Evolutionary conservation across 495 filamentous ascomycete species (phyloP).

Genomic region (Collariella sp.): DNA sequence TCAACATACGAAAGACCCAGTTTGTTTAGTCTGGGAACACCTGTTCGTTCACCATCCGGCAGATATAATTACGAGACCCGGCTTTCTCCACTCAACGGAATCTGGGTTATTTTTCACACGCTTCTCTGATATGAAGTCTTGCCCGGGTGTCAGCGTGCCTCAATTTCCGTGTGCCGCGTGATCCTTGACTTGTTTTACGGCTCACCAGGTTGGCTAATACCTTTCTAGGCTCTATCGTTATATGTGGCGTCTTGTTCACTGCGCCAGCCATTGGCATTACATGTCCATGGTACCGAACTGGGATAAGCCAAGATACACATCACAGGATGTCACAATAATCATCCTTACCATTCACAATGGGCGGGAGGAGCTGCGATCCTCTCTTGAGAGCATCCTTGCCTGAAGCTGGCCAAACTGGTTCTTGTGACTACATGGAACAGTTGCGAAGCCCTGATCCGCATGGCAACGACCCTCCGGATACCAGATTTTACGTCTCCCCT

Average conservation of each 20-base stretch:
- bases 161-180: too few species aligned
- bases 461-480: conserved; percentile 36
- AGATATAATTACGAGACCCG: too few species aligned
- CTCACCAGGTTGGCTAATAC: conserved; percentile 15
- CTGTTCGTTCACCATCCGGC: too few species aligned
- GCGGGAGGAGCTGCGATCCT: conserved; percentile 44
- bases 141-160: too few species aligned
- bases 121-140: too few species aligned
- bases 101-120: too few species aligned
- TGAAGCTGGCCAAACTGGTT: conserved; percentile 45
- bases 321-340: conserved; percentile 48
- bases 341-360: conserved; percentile 49
- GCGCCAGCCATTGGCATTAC: conserved; percentile 43
- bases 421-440: conserved; percentile 50
- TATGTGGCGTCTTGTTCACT: conserved; percentile 46
- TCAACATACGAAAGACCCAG: too few species aligned
- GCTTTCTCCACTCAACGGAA: too few species aligned
- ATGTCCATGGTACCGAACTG: conserved; percentile 37
- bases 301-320: conserved; percentile 37
- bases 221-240: conserved; percentile 42
- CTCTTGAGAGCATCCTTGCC: conserved; percentile 48
- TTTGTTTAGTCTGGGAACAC: too few species aligned
- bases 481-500: conserved; percentile 12
- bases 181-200: too few species aligned
- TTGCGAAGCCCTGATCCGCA: conserved; percentile 33